Percentiles rank a stretch among this genome's conserved stretches.
Evolutionary conservation across 306 rosid genomes (phyloP).

Genomic region (Rosa persica): DNA sequence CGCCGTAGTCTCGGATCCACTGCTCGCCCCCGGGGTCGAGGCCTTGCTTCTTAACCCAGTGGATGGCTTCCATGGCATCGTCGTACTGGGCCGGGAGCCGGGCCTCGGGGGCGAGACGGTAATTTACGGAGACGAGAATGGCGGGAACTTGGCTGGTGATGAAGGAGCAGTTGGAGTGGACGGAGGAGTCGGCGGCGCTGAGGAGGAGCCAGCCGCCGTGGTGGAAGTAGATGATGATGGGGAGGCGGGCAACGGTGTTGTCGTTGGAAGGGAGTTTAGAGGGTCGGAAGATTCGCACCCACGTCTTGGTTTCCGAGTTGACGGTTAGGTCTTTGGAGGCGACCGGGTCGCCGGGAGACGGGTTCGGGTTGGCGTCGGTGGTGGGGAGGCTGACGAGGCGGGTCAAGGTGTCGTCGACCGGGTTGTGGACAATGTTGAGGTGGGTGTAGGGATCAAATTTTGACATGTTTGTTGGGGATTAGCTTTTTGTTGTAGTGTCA

Average conservation of each 20-base stretch:
- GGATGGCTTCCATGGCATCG: constrained; percentile 37
- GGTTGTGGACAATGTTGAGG: constrained; percentile 32
- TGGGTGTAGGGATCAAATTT: constrained; percentile 51
- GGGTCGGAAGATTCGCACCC: constrained; percentile 56
- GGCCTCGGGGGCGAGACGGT: constrained; percentile 48
- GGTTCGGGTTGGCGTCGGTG: constrained; percentile 25
- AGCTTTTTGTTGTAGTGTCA: too few relatives aligned
- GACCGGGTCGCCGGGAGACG: constrained; percentile 6
- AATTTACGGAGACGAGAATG: constrained; percentile 44
- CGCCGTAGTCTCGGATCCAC: constrained; percentile 67
- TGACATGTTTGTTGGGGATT: constrained; percentile 30
- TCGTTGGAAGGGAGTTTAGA: constrained; percentile 58
- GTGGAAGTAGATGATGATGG: constrained; percentile 54
- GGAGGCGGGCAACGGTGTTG: constrained; percentile 48
- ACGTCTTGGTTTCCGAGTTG: constrained; percentile 22
- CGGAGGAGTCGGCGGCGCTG: neutral
- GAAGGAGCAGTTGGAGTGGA: constrained; percentile 25
- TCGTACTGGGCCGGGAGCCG: constrained; percentile 47
- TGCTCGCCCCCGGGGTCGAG: constrained; percentile 37
- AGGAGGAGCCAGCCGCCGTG: constrained; percentile 47
- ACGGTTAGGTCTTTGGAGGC: constrained; percentile 52
- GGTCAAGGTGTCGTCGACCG: constrained; percentile 46
- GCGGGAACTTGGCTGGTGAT: constrained; percentile 38
- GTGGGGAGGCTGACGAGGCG: constrained; percentile 24
- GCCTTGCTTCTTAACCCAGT: constrained; percentile 48